phyloP scores from a whole-genome alignment of 1,284 basidiomycete genomes.

The Phaffia rhodozyma region DNA sequence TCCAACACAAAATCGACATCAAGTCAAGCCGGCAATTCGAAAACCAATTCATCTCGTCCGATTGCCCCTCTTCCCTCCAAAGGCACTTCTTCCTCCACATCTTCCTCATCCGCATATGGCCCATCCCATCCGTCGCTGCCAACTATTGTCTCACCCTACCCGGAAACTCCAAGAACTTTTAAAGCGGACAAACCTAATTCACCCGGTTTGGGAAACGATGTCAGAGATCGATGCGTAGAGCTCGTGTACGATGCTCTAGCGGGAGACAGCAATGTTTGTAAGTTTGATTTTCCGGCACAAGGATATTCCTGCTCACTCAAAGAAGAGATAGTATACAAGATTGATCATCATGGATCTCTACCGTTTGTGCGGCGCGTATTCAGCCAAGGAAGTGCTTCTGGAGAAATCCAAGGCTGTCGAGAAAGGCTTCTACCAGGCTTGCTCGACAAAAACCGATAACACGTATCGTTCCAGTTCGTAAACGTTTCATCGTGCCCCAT shows the following conservation, averaged over 20 bases:
- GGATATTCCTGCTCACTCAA: neutral
- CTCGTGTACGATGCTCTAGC: conserved; percentile 85
- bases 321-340: neutral
- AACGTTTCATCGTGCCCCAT: neutral
- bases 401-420: conserved; percentile 39
- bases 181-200: conserved; percentile 38
- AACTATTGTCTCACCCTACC: conserved; percentile 37
- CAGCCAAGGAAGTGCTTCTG: conserved; percentile 34
- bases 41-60: conserved; percentile 21
- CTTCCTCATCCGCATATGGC: conserved; percentile 11
- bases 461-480: conserved; percentile 35
- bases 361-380: neutral
- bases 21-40: neutral
- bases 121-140: conserved; percentile 20
- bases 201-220: conserved; percentile 51
- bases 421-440: conserved; percentile 30
- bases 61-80: neutral
- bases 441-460: conserved; percentile 32
- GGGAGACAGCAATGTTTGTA: conserved; percentile 69
- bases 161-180: conserved; percentile 42
- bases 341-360: neutral
- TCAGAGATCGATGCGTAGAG: conserved; percentile 74
- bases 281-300: conserved; percentile 29
- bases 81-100: conserved; percentile 18
- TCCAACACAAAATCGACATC: conserved; percentile 11